Base-by-base conservation (phyloP, 192 early-diverging fungal genomes). In the Cladochytrium replicatum region DNA sequence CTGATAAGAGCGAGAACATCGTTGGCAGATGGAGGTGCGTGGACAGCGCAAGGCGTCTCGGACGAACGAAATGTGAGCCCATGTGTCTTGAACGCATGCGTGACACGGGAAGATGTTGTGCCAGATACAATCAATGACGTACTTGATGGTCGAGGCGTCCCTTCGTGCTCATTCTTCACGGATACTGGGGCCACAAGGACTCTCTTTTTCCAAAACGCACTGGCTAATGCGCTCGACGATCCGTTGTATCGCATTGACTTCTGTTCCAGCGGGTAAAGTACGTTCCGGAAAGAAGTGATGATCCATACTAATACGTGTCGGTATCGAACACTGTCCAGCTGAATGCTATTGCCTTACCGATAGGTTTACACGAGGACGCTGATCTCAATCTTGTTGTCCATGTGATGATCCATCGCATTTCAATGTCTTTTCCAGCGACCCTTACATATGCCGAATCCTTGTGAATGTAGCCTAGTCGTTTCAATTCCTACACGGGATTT, bases 211-310 rank as follows among this genome's bases (percentile, higher is more conserved):
- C n/a, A n/a, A n/a, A n/a, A n/a, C n/a, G n/a, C n/a, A n/a, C n/a
- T n/a, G n/a, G n/a, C n/a, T n/a, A n/a, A n/a, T n/a, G n/a, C n/a
- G n/a, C n/a, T n/a, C n/a, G n/a, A n/a, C n/a, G n/a, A n/a, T n/a
- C n/a, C 50, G 7, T 50, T 60, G 8, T 65, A 69, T 32, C 65
- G 68, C 19, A 63, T 70, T 41, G 68, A 70, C 45, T 70, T 70
- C 22, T 50, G 59, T 13, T 65, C 66, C 15, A 63, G 54, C 29
- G 68, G 68, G 8, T 65, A 70, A 1, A 70, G 68, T 13, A 56
- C 57, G 21, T 25, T 56, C 32, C 58, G 48, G 55, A 52, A 11
- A 61, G 54, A 30, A 50, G 52, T 1, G 58, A 37, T 13, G 13
- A 13, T 37, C 13, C 34, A 17, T 13, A 17, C 34, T 13, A 13